phyloP scores from a whole-genome alignment of 2,329 filamentous ascomycete species.

The Venturia nashicola region DNA sequence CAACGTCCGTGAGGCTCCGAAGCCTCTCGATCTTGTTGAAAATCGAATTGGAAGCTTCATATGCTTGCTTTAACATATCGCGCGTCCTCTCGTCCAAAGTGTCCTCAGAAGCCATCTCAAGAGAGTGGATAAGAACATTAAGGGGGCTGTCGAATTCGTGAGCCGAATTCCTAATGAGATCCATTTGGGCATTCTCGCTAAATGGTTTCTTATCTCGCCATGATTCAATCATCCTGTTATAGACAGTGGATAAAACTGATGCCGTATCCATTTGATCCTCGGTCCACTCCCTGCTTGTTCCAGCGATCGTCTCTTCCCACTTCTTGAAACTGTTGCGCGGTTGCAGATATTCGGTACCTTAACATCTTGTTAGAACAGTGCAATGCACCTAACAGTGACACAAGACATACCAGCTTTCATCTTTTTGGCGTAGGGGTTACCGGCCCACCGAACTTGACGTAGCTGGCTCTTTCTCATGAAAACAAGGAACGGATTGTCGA shows the following conservation, averaged over 20 bases:
- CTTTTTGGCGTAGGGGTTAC: neutral
- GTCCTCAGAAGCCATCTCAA: neutral
- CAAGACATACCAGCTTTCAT: neutral
- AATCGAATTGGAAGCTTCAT: neutral
- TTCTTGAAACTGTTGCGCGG: conserved; percentile 4
- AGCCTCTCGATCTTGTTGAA: neutral
- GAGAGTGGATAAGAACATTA: neutral
- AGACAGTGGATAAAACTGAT: neutral
- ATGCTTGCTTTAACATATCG: neutral
- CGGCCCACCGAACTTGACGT: neutral
- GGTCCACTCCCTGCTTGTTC: neutral
- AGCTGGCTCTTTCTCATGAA: neutral
- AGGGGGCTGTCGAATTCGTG: neutral
- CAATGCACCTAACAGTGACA: neutral
- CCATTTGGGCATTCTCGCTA: neutral
- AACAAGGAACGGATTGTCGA: neutral
- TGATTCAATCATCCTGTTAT: neutral
- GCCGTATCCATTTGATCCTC: neutral
- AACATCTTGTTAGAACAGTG: neutral
- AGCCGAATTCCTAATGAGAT: neutral
- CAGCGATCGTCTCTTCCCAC: conserved; percentile 2
- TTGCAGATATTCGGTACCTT: neutral
- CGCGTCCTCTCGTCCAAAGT: neutral
- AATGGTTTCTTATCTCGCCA: neutral
- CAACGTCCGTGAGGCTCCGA: neutral